Conservation (phyloP, 352 stramenopile genomes). For the Phytophthora agathidicida region DNA sequence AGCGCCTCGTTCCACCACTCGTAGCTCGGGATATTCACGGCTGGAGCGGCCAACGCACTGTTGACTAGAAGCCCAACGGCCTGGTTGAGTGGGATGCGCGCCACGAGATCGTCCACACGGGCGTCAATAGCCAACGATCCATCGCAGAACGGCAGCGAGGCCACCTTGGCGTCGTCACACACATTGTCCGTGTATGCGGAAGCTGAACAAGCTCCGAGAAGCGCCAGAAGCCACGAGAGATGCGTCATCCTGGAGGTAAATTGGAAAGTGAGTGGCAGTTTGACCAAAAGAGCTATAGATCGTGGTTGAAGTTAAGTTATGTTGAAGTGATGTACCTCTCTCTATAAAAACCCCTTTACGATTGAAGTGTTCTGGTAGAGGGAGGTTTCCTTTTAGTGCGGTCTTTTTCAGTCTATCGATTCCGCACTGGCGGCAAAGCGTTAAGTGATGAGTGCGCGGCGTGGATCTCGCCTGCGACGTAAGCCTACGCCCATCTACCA, state of each 20-base stretch:
- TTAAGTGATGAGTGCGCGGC: constrained; percentile 53
- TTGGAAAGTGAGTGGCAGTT: constrained; percentile 14
- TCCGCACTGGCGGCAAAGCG: constrained; percentile 9
- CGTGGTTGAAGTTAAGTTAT: constrained; percentile 38
- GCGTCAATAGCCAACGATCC: constrained; percentile 44
- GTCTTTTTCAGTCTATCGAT: constrained; percentile 6
- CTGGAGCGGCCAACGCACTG: constrained; percentile 41
- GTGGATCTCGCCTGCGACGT: constrained; percentile 66
- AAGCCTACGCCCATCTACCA: constrained; percentile 77
- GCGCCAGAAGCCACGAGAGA: constrained; percentile 8
- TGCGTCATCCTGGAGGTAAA: constrained; percentile 18
- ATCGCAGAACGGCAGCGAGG: constrained; percentile 76
- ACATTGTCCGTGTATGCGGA: constrained; percentile 49
- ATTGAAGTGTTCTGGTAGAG: constrained; percentile 4
- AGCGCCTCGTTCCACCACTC: constrained; percentile 92
- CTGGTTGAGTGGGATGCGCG: constrained; percentile 65
- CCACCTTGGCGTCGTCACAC: constrained; percentile 52
- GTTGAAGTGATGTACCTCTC: constrained; percentile 11
- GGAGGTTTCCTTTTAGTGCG: constrained; percentile 23
- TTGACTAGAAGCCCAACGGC: constrained; percentile 76
- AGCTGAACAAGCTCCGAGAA: background rate
- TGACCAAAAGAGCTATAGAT: too few relatives aligned
- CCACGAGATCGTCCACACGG: constrained; percentile 74
- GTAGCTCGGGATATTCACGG: constrained; percentile 67
- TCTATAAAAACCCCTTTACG: constrained; percentile 11